These are phyloP conservation scores for Thermothelomyces thermophilus DNA, from an alignment of 2,329 filamentous ascomycete genomes.

Conservation along the genomic window DNA sequence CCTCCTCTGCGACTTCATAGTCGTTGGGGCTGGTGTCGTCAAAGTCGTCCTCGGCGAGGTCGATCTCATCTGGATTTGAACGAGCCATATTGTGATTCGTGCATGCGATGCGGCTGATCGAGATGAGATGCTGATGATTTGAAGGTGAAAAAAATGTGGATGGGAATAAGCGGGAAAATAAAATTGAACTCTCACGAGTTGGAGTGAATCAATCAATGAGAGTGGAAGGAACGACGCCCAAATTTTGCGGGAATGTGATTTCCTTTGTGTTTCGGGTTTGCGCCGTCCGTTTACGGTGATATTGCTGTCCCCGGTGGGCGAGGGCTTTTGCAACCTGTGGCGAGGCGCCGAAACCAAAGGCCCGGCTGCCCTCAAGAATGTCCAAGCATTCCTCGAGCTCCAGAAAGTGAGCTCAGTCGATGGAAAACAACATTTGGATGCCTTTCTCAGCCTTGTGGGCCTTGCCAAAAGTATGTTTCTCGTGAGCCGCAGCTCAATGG, in stretches of 20 bases:
- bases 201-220: too few relatives aligned
- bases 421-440: not conserved
- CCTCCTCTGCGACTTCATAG: conserved; percentile 27
- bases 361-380: too few relatives aligned
- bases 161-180: too few relatives aligned
- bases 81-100: not conserved
- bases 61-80: conserved; percentile 9
- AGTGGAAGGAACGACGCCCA: too few relatives aligned
- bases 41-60: conserved; percentile 7
- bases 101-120: not conserved
- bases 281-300: conserved; percentile 3
- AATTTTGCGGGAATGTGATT: too few relatives aligned
- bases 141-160: too few relatives aligned
- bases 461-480: conserved; percentile 7
- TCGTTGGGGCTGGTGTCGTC: conserved; percentile 29
- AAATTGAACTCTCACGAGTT: too few relatives aligned
- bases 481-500: conserved; percentile 4
- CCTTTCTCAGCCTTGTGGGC: conserved; percentile 20
- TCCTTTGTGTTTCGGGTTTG: conserved; percentile 8
- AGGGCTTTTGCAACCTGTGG: too few relatives aligned
- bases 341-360: too few relatives aligned
- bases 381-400: not conserved
- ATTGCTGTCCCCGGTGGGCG: too few relatives aligned
- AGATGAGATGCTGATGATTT: not conserved
- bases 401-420: not conserved